Base-by-base conservation (phyloP, 2,329 filamentous ascomycete species). In the Alternaria solani region DNA sequence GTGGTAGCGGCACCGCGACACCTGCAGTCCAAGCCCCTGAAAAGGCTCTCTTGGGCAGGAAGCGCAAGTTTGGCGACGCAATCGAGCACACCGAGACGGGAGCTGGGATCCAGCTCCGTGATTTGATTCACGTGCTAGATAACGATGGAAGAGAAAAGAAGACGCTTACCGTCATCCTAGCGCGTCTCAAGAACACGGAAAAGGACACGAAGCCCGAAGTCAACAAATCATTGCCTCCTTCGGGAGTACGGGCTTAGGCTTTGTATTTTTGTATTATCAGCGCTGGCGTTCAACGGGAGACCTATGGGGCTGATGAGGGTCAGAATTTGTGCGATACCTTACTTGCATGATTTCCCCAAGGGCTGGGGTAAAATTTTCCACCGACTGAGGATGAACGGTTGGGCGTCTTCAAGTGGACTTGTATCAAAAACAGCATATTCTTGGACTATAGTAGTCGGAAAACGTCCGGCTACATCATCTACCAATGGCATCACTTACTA, bases 91-190 rank as follows among this genome's bases (percentile, higher is more conserved):
- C 87, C 54, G 88, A 90, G 23, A 91, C 90, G 73, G 93, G 92
- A 32, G 86, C 85, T 67, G 89, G 89, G 26, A 92, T 97, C 48
- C 93, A 97, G 80, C 82, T 96, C 53, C 86, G 94, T 55, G 94
- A 97, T 77, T 89, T 93, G 82, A 83, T 96, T 16, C 84, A 87
- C 20, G 91, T 91, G 61, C 83, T 97, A 47, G 94, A 97, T 77
- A 84, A 88, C 51, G 92, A 96, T 74, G 90, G 91, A 1, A 85
- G 84, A 66, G 90, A 93, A 75, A 81, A 81, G 66, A 86, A 82
- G 73, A 86, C 88, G 25, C 67, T 78, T 30, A 67, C 67, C 8
- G 36, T 70, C 26, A 71, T 76, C 20, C 44, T 78, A 46, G 73
- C 74, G 26, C 66, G 73, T 38, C 60, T 76, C 51, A 75, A 74